These are phyloP conservation scores for Zalaria sp. DNA, from an alignment of 2,329 filamentous ascomycete genomes.

Conservation along the genomic window DNA sequence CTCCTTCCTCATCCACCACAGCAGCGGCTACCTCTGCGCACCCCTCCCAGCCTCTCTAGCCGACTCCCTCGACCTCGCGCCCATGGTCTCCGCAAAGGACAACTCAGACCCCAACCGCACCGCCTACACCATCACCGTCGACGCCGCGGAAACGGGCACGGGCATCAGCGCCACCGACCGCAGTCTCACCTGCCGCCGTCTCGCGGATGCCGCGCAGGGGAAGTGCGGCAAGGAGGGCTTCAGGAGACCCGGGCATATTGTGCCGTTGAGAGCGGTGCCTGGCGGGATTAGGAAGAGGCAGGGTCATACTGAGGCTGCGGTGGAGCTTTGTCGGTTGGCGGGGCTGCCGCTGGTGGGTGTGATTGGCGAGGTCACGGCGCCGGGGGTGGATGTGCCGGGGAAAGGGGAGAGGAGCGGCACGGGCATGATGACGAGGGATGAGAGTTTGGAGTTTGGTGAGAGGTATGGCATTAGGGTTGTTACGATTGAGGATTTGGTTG, in stretches of 20 bases:
- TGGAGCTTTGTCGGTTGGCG: slow-evolving; percentile 77
- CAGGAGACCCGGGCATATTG: slow-evolving; percentile 74
- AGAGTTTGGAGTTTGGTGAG: slow-evolving; percentile 74
- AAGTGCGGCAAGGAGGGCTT: slow-evolving; percentile 42
- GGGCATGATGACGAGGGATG: slow-evolving; percentile 89
- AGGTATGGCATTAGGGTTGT: slow-evolving; percentile 84
- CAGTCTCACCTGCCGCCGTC: slow-evolving; percentile 61
- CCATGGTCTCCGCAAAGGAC: slow-evolving; percentile 64
- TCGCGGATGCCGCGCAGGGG: slow-evolving; percentile 49
- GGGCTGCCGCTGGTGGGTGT: slow-evolving; percentile 55
- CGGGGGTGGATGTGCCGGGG: slow-evolving; percentile 59
- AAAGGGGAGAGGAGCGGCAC: slow-evolving; percentile 46
- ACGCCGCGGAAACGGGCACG: slow-evolving; percentile 62
- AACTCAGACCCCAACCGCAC: slow-evolving; percentile 71
- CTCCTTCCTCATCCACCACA: slow-evolving; percentile 89
- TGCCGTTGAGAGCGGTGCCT: slow-evolving; percentile 64
- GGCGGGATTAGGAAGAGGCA: slow-evolving; percentile 68
- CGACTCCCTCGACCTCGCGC: slow-evolving; percentile 60
- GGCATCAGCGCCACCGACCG: slow-evolving; percentile 86
- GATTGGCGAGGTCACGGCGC: slow-evolving; percentile 85
- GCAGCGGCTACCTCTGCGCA: slow-evolving; percentile 79
- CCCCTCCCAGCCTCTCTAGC: slow-evolving; percentile 61
- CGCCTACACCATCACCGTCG: slow-evolving; percentile 84
- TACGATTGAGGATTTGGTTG: slow-evolving; percentile 83
- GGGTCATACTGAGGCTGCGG: slow-evolving; percentile 87